Conservation (phyloP, 176 grass and related monocot genomes). For the Oryza brachyantha region DNA sequence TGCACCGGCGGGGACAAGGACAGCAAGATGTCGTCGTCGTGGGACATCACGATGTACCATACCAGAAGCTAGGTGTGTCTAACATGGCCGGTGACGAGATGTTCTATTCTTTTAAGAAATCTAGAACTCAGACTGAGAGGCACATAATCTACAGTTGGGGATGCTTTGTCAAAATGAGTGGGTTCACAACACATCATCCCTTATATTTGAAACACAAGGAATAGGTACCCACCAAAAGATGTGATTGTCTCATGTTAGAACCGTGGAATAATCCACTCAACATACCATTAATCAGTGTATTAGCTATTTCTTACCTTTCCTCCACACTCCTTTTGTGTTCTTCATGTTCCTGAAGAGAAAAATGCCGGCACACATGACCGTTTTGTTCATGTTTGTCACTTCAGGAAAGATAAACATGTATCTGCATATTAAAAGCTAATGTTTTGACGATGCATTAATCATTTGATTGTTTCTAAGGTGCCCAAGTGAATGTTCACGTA, state of each 20-base stretch:
- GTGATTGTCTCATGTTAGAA: neutral
- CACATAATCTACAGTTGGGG: neutral
- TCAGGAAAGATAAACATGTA: slow-evolving; percentile 52
- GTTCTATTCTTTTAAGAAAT: too few relatives aligned
- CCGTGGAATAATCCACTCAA: neutral
- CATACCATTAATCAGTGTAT: neutral
- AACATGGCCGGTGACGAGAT: too few relatives aligned
- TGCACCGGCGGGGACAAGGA: slow-evolving; percentile 31
- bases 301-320: neutral
- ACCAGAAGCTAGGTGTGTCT: too few relatives aligned
- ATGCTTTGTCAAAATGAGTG: neutral
- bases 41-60: slow-evolving; percentile 84
- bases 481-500: neutral
- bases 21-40: slow-evolving; percentile 66
- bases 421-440: neutral
- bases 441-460: neutral
- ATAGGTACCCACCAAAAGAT: neutral
- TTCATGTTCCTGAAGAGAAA: slow-evolving; percentile 59
- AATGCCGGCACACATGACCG: slow-evolving; percentile 44
- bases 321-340: neutral
- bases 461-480: neutral
- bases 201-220: neutral
- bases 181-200: too few relatives aligned
- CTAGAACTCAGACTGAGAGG: neutral
- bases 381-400: slow-evolving; percentile 70